phyloP scores from a whole-genome alignment of 129 eudicot species.

The Mikania micrantha region DNA sequence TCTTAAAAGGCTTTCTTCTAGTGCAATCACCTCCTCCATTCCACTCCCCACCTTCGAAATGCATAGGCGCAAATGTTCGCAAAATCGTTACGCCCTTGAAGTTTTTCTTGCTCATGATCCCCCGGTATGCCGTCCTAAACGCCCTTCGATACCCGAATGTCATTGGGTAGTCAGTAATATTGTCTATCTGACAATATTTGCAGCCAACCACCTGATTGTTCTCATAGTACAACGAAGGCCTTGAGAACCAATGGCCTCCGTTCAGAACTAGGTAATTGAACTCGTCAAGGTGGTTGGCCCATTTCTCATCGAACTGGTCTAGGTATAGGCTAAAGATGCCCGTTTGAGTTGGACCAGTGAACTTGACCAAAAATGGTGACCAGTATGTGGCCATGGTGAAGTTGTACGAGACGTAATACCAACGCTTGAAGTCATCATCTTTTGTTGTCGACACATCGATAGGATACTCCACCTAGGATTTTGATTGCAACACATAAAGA shows the following conservation, averaged over 20 bases:
- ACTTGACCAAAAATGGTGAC: slow-evolving; percentile 43
- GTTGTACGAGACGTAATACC: slow-evolving; percentile 37
- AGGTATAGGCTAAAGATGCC: slow-evolving; percentile 43
- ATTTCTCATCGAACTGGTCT: slow-evolving; percentile 37
- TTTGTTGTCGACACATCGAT: slow-evolving; percentile 38
- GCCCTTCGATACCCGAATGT: slow-evolving; percentile 43
- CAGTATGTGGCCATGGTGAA: slow-evolving; percentile 47
- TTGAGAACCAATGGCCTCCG: slow-evolving; percentile 63
- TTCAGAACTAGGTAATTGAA: slow-evolving; percentile 46
- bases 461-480: slow-evolving; percentile 46
- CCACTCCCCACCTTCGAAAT: slow-evolving; percentile 64
- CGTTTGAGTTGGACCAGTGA: slow-evolving; percentile 30
- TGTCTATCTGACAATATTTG: slow-evolving; percentile 34
- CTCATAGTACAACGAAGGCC: slow-evolving; percentile 43
- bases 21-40: slow-evolving; percentile 55
- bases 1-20: slow-evolving; percentile 46
- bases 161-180: slow-evolving; percentile 34
- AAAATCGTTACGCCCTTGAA: slow-evolving; percentile 39
- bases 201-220: slow-evolving; percentile 37
- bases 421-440: slow-evolving; percentile 42
- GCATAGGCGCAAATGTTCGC: slow-evolving; percentile 53
- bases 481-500: neutral
- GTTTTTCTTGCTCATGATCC: slow-evolving; percentile 26
- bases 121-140: slow-evolving; percentile 38
- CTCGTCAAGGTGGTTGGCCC: slow-evolving; percentile 43